These are phyloP conservation scores for Melastoma malabathricum DNA, from an alignment of 345 rosid genomes.

Conservation along the genomic window DNA sequence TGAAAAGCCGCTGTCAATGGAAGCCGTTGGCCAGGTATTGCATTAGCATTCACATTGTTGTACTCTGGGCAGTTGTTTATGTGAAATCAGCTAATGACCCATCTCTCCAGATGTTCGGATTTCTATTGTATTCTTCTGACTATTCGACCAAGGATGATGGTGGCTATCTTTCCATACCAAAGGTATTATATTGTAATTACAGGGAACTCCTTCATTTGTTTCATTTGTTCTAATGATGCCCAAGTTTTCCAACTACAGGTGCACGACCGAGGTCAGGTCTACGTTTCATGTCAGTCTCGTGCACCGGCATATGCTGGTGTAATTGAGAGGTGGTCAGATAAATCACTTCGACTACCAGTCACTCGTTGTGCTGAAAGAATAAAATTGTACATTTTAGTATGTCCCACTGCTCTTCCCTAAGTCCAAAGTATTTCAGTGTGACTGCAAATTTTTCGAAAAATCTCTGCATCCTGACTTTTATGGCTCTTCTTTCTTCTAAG, in stretches of 20 bases:
- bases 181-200: constrained; percentile 27
- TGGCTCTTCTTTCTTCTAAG: constrained; percentile 12
- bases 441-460: not conserved
- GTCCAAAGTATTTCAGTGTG: not conserved
- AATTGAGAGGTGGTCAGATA: constrained; percentile 69
- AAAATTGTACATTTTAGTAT: constrained; percentile 61
- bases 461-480: not conserved
- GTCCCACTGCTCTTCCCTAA: not conserved
- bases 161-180: constrained; percentile 40
- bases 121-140: constrained; percentile 51
- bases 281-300: constrained; percentile 37
- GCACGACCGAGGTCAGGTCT: constrained; percentile 88
- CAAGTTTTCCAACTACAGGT: constrained; percentile 30
- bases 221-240: not conserved
- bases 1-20: constrained; percentile 60
- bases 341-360: constrained; percentile 41
- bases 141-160: constrained; percentile 30
- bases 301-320: constrained; percentile 39
- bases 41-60: constrained; percentile 1
- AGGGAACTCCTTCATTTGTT: not conserved
- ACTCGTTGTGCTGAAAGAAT: constrained; percentile 38
- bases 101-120: constrained; percentile 66
- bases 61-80: not conserved
- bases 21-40: constrained; percentile 64
- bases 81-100: not conserved